Evolutionary conservation across 2,329 filamentous ascomycete species (phyloP).

Genomic region (Biscogniauxia sp.): DNA sequence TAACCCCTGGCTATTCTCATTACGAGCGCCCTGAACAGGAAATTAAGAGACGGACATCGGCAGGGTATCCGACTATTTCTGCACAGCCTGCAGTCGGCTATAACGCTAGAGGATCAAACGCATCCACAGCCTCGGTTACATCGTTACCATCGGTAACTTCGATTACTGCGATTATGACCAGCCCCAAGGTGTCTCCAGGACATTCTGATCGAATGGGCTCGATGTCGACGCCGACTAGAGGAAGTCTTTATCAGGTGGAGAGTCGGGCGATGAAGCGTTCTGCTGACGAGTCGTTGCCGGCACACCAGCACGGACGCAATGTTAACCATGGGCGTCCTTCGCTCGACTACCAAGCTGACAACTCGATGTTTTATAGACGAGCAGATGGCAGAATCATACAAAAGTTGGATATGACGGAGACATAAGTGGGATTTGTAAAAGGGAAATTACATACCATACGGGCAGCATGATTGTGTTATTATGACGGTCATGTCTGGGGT

Average conservation of each 20-base stretch:
- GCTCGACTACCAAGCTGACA: slow-evolving; percentile 15
- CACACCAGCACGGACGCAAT: slow-evolving; percentile 25
- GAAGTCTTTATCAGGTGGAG: slow-evolving; percentile 21
- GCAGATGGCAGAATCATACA: neutral
- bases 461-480: neutral
- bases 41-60: slow-evolving; percentile 21
- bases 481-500: neutral
- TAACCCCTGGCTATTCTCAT: slow-evolving; percentile 19
- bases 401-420: neutral
- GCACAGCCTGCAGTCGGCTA: slow-evolving; percentile 19
- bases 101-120: slow-evolving; percentile 22
- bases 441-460: neutral
- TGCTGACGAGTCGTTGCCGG: slow-evolving; percentile 25
- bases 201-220: slow-evolving; percentile 22
- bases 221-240: slow-evolving; percentile 16
- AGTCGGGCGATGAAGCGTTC: slow-evolving; percentile 23
- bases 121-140: slow-evolving; percentile 22
- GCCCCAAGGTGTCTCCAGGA: slow-evolving; percentile 9
- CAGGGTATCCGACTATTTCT: slow-evolving; percentile 21
- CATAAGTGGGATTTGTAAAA: neutral
- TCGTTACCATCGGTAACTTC: slow-evolving; percentile 26
- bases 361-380: slow-evolving; percentile 3
- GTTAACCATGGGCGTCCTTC: slow-evolving; percentile 23
- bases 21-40: slow-evolving; percentile 26
- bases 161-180: slow-evolving; percentile 12